These are phyloP conservation scores for Quercus phellos DNA, from an alignment of 331 rosid species.

Conservation along the genomic window DNA sequence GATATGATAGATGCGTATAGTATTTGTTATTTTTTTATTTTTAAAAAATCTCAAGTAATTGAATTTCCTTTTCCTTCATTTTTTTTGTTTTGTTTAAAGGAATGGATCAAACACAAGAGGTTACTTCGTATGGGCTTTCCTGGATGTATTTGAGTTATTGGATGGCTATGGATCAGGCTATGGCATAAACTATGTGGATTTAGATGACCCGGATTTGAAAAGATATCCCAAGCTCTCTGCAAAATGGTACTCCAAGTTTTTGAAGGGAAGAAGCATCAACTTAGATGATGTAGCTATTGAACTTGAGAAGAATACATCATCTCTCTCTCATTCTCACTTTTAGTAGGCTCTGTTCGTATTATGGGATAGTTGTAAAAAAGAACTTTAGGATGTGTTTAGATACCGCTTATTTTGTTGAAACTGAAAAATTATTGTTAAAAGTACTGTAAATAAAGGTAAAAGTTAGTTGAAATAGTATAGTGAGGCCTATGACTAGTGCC, in stretches of 20 bases:
- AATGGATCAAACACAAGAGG: conserved; percentile 64
- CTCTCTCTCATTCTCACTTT: conserved; percentile 18
- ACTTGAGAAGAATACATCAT: conserved; percentile 18
- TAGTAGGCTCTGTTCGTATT: not conserved
- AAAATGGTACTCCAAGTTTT: conserved; percentile 49
- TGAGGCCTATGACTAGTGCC: rapidly evolving
- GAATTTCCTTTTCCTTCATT: not conserved
- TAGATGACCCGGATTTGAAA: conserved; percentile 48
- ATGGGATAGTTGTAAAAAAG: not conserved
- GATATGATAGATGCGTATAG: not conserved
- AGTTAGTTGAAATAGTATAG: too few species aligned
- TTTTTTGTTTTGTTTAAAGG: conserved; percentile 21
- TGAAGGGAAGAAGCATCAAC: conserved; percentile 26
- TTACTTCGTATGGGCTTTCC: conserved; percentile 61
- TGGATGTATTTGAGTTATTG: conserved; percentile 54
- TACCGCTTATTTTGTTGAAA: too few species aligned
- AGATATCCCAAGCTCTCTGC: conserved; percentile 71
- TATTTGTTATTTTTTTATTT: not conserved
- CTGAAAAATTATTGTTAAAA: too few species aligned
- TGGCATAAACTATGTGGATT: conserved; percentile 49
- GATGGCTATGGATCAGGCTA: conserved; percentile 27
- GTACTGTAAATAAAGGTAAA: too few species aligned
- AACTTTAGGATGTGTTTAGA: too few species aligned
- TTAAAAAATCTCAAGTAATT: not conserved
- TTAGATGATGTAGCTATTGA: conserved; percentile 12